Evolutionary conservation across 495 filamentous ascomycete genomes (phyloP).

Genomic region (Lophium mytilinum): DNA sequence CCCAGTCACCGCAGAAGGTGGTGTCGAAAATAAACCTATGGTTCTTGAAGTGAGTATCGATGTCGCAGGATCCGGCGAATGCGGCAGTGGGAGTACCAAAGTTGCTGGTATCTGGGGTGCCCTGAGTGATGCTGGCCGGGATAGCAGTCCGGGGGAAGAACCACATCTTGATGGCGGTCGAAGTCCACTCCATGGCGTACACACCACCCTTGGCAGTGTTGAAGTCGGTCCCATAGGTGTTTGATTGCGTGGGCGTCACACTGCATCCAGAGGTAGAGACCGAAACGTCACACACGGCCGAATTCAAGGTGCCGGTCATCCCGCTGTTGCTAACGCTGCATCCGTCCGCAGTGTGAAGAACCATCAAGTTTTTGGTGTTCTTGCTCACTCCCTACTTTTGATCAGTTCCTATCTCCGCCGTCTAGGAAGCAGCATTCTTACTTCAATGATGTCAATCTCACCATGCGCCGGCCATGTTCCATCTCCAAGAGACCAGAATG

Average conservation of each 20-base stretch:
- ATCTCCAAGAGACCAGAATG: slow-evolving; percentile 60
- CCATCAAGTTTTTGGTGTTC: slow-evolving; percentile 55
- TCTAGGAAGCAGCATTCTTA: background rate
- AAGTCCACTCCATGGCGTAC: slow-evolving; percentile 74
- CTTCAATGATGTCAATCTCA: slow-evolving; percentile 49
- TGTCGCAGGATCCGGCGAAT: slow-evolving; percentile 57
- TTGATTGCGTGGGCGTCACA: background rate
- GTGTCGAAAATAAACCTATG: slow-evolving; percentile 76
- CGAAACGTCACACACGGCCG: slow-evolving; percentile 42
- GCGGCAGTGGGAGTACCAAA: slow-evolving; percentile 63
- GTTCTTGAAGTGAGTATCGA: slow-evolving; percentile 54
- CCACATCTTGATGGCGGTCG: slow-evolving; percentile 61
- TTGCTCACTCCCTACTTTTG: slow-evolving; percentile 81
- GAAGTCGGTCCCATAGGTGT: slow-evolving; percentile 19
- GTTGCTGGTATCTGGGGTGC: slow-evolving; percentile 49
- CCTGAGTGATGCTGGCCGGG: slow-evolving; percentile 49
- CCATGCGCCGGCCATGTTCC: slow-evolving; percentile 65
- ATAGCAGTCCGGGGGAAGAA: slow-evolving; percentile 61
- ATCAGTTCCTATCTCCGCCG: slow-evolving; percentile 38
- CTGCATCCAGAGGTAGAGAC: slow-evolving; percentile 10
- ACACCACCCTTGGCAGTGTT: slow-evolving; percentile 52
- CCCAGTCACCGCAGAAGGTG: slow-evolving; percentile 87
- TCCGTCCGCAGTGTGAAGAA: slow-evolving; percentile 64
- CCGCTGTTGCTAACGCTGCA: slow-evolving; percentile 50
- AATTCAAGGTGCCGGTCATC: slow-evolving; percentile 41